Base-by-base conservation (phyloP, 305 asterid species). In the Galium porrigens region DNA sequence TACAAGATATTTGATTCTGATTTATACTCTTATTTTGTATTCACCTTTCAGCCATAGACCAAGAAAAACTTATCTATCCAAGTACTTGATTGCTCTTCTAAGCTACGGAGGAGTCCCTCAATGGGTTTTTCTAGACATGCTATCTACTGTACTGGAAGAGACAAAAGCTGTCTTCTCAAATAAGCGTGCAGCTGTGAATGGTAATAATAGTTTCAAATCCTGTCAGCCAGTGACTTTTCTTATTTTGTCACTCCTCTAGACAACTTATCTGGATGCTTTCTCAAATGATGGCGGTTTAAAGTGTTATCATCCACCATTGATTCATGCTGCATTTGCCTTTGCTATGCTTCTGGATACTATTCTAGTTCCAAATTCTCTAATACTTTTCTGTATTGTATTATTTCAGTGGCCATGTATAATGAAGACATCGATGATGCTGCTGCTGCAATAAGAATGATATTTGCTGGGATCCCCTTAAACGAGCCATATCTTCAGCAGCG, bases 401-500 rank as follows among this genome's bases (percentile, higher is more conserved):
- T 72, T 68, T 76, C 72, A 90, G 97, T 85, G 73, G 83, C 86
- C 15, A 66, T 78, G 20, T 75, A 78, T 70, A 65, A 82, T 71
- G 85, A 73, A 34, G 87, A 84, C 25, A 41, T 75, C 11, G 80
- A 83, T 54, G 81, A 54, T 17, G 82, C 77, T 63, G 68, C 68
- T 29, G 52, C 70, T 56, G 85, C 91, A 7, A 74, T 66, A 72
- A 78, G 84, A 82, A 88, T 88, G 97, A 81, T 90, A 57, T 71
- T 63, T 55, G 80, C 82, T 5, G 94, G 91, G 52, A 48, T 90
- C 61, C 94, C 95, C 46, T 86, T 88, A 15, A 63, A 61, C 37
- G 97, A 90, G 68, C 95, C 96, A 7, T 78, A 73, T 76, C 96
- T 90, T 71, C 86, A 77, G 39, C 59, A 64, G 68, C 85, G 97